phyloP scores from a whole-genome alignment of 306 rosid genomes.

The Crotalaria pallida region DNA sequence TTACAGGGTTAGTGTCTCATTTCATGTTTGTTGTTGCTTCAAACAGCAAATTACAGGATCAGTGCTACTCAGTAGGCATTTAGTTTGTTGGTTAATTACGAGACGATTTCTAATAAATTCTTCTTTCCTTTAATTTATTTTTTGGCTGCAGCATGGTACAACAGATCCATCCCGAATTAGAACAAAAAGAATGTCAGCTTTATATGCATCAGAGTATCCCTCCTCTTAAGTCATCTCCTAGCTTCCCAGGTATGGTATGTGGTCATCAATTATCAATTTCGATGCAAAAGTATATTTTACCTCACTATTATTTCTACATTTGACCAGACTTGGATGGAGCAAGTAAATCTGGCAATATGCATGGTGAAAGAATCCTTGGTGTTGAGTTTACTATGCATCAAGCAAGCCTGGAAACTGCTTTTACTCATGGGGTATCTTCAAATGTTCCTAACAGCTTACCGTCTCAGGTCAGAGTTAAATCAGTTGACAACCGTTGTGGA shows the following conservation, averaged over 20 bases:
- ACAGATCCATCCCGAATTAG: slow-evolving; percentile 18
- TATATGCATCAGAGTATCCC: slow-evolving; percentile 20
- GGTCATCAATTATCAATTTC: slow-evolving; percentile 5
- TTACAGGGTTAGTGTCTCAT: neutral
- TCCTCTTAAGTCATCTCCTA: slow-evolving; percentile 6
- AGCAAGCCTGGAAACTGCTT: slow-evolving; percentile 26
- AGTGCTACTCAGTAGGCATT: neutral
- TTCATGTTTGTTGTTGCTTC: neutral
- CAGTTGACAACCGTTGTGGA: slow-evolving; percentile 29
- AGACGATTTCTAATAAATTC: neutral
- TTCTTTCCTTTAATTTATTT: neutral
- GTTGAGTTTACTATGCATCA: slow-evolving; percentile 22
- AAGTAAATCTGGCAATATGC: slow-evolving; percentile 22
- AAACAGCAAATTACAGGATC: slow-evolving; percentile 1
- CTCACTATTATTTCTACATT: slow-evolving; percentile 2
- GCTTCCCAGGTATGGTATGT: slow-evolving; percentile 24
- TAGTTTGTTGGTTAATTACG: neutral
- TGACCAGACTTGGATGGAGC: slow-evolving; percentile 24
- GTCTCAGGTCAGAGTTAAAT: slow-evolving; percentile 14
- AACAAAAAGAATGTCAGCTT: slow-evolving; percentile 31
- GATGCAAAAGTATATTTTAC: neutral
- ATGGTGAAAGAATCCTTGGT: slow-evolving; percentile 29
- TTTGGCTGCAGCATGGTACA: slow-evolving; percentile 13
- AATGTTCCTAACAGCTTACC: slow-evolving; percentile 34
- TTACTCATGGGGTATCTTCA: slow-evolving; percentile 40